phyloP scores from a whole-genome alignment of 2,329 filamentous ascomycete genomes.

The Aureobasidium lini region DNA sequence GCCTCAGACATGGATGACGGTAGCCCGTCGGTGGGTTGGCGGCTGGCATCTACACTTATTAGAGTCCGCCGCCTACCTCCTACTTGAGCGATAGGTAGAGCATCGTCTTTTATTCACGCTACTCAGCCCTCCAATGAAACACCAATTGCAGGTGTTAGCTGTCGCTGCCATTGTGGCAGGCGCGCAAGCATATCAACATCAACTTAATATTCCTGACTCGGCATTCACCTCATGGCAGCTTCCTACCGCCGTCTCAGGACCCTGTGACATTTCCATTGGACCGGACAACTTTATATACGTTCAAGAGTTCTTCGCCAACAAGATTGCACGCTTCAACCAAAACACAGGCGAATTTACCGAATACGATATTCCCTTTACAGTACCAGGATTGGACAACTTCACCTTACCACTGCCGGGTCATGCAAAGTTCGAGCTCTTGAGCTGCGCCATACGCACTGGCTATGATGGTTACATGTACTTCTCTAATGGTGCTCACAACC shows the following conservation, averaged over 20 bases:
- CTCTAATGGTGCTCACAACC: slow-evolving; percentile 20
- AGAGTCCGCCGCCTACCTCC: too few species aligned
- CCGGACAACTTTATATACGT: slow-evolving; percentile 2
- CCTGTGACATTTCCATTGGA: neutral
- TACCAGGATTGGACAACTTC: neutral
- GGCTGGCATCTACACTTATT: too few species aligned
- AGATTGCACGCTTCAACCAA: slow-evolving; percentile 3
- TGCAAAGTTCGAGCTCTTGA: neutral
- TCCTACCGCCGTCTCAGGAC: neutral
- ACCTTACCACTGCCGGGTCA: neutral
- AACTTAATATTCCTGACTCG: neutral
- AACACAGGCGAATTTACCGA: neutral
- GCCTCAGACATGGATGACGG: too few species aligned
- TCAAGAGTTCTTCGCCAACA: slow-evolving; percentile 6
- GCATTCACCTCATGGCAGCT: slow-evolving; percentile 3
- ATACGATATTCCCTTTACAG: neutral
- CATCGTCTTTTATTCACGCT: too few species aligned
- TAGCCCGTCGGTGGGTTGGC: too few species aligned
- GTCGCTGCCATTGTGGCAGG: neutral
- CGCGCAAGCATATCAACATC: neutral
- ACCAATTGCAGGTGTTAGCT: neutral
- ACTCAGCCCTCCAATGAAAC: neutral
- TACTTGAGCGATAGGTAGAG: too few species aligned
- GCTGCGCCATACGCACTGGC: neutral
- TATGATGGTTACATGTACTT: slow-evolving; percentile 21